These are phyloP conservation scores for Exophiala alcalophila DNA, from an alignment of 2,329 filamentous ascomycete species.

Conservation along the genomic window DNA sequence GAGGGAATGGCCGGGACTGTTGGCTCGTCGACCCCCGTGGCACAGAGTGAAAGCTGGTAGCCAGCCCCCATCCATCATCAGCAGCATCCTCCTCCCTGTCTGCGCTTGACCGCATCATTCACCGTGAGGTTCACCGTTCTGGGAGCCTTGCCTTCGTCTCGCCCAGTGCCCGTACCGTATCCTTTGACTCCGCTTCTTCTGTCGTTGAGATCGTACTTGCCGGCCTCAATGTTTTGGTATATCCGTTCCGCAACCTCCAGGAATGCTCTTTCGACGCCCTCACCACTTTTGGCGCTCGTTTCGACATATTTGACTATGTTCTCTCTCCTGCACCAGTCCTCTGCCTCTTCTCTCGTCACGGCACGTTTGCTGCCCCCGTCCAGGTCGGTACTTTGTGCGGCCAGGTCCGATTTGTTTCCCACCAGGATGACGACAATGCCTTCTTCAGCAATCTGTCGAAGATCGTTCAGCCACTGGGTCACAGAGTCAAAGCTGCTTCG, in stretches of 20 bases:
- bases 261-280: slow-evolving; percentile 90
- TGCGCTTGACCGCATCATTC: slow-evolving; percentile 47
- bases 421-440: slow-evolving; percentile 93
- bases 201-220: slow-evolving; percentile 92
- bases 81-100: slow-evolving; percentile 36
- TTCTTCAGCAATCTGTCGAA: slow-evolving; percentile 91
- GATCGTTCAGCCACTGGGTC: slow-evolving; percentile 89
- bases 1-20: background rate
- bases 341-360: slow-evolving; percentile 77
- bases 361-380: slow-evolving; percentile 56
- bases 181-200: slow-evolving; percentile 85
- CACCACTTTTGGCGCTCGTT: slow-evolving; percentile 91
- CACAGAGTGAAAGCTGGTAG: background rate
- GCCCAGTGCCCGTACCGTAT: slow-evolving; percentile 42
- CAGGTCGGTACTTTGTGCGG: slow-evolving; percentile 41
- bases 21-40: too few relatives aligned
- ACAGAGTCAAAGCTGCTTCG: slow-evolving; percentile 81
- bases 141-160: slow-evolving; percentile 34
- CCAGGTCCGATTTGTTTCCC: slow-evolving; percentile 89
- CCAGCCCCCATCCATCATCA: slow-evolving; percentile 7
- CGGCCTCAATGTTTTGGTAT: slow-evolving; percentile 93
- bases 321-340: slow-evolving; percentile 83
- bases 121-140: slow-evolving; percentile 46
- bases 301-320: slow-evolving; percentile 91
- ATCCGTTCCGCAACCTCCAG: slow-evolving; percentile 91